Conservation (phyloP, 2,329 filamentous ascomycete genomes). For the Neopestalotiopsis clavispora region DNA sequence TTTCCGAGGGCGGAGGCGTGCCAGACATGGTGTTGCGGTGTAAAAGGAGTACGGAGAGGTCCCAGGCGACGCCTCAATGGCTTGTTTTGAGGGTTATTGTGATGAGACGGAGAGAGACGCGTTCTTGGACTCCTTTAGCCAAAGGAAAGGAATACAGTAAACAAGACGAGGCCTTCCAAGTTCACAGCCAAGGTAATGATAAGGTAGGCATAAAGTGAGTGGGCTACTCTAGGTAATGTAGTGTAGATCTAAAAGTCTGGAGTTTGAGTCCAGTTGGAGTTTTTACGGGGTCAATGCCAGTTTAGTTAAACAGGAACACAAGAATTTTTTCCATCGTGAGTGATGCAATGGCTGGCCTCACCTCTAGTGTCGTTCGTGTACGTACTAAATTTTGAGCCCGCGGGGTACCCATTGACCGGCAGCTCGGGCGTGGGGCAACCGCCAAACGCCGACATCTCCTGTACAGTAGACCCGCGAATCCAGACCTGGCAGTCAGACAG, state of each 20-base stretch:
- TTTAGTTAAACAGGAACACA: neutral
- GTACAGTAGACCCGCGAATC: neutral
- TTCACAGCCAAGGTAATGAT: neutral
- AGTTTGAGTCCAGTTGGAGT: neutral
- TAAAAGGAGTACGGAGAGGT: neutral
- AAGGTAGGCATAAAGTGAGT: neutral
- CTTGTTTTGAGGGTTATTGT: neutral
- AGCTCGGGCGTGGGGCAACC: neutral
- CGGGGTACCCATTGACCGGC: neutral
- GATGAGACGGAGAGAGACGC: neutral
- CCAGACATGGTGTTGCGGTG: conserved; percentile 15
- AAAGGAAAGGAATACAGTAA: neutral
- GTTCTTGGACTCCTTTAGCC: neutral
- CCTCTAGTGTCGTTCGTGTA: no score
- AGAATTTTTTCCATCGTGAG: neutral
- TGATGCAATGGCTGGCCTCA: neutral
- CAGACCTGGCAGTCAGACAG: neutral
- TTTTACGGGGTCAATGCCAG: neutral
- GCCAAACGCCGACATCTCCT: neutral
- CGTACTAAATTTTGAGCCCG: neutral
- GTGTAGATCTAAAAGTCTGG: conserved; percentile 2
- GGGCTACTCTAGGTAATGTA: neutral
- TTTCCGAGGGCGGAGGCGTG: conserved; percentile 20
- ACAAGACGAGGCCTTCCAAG: neutral
- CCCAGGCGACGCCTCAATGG: no score